Base-by-base conservation (phyloP, 2,329 filamentous ascomycete genomes). In the Aspergillus ibericus region DNA sequence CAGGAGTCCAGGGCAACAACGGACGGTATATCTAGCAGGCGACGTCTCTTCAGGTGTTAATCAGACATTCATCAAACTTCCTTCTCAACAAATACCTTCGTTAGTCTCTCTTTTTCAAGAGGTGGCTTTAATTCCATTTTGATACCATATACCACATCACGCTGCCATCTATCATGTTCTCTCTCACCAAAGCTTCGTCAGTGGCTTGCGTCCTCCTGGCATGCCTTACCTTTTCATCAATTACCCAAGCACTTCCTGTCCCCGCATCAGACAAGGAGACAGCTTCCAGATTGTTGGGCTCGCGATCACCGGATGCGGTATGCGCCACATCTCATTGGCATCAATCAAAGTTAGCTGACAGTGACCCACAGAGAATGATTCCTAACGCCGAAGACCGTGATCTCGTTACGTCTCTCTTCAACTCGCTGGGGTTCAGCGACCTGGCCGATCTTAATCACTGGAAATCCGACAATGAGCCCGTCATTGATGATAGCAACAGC, bases 301-400 rank as follows among this genome's bases (percentile, higher is more conserved):
- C 55, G 8, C 55, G 60, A 38, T 49, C 42, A 50, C 47, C 60
- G 42, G 49, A 42, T 20, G 55, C 58, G 38, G 55, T 60, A 53
- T 29, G 55, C 53, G 27, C 8, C 10, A 4, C 25, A 5, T 5
- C 12, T 6, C 6, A 34, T 16, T 22, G 32, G 44, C 22, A 13
- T 8, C 4, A 13, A 20, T 35, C 42, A 25, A n/a, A 16, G 15
- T 32, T 18, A 34, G 34, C 60, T 56, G 44, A 58, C 60, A 1
- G 5, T 5, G n/a, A 15, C 25, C 6, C 15, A 35, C 34, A 71
- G 68, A 62, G 68, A 56, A 49, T 68, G 7, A 66, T 70, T 35
- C 67, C 69, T 15, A 56, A 63, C 22, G 63, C 59, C 9, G 25
- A 60, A 6, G 12, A 61, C 4, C 61, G 10, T 2, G 51, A 38